Percentiles rank a stretch among this genome's conserved stretches.
These are phyloP conservation scores for Trichoderma hamatum DNA, from an alignment of 2,329 filamentous ascomycete species.

Conservation along the genomic window DNA sequence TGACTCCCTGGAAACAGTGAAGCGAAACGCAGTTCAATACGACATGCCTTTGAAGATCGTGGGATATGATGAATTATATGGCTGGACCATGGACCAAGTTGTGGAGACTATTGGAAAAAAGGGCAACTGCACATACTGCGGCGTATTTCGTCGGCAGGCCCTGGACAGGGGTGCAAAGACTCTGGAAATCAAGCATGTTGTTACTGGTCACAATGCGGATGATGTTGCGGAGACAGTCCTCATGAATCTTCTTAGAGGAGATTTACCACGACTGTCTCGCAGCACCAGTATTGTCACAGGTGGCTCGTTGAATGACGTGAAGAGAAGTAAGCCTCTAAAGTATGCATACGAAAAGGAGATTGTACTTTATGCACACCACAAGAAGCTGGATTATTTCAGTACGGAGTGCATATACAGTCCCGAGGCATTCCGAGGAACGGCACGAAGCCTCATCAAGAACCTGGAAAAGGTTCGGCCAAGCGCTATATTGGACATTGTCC, in stretches of 20 bases:
- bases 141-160: slow-evolving; percentile 92
- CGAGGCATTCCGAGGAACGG: slow-evolving; percentile 92
- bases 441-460: slow-evolving; percentile 90
- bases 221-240: slow-evolving; percentile 96
- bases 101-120: slow-evolving; percentile 96
- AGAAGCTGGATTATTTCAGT: slow-evolving; percentile 95
- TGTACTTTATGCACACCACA: slow-evolving; percentile 95
- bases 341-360: slow-evolving; percentile 99
- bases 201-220: slow-evolving; percentile 97
- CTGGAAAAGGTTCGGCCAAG: slow-evolving; percentile 90
- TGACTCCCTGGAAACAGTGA: slow-evolving; percentile 94
- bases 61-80: slow-evolving; percentile 91
- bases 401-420: slow-evolving; percentile 99
- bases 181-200: slow-evolving; percentile 86
- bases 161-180: slow-evolving; percentile 89
- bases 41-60: slow-evolving; percentile 90
- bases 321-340: slow-evolving; percentile 94
- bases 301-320: slow-evolving; percentile 79
- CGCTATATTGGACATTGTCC: slow-evolving; percentile 91
- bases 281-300: slow-evolving; percentile 89
- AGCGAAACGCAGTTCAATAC: slow-evolving; percentile 89
- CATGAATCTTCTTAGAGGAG: slow-evolving; percentile 93
- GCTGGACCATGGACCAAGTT: slow-evolving; percentile 99
- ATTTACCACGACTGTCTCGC: slow-evolving; percentile 81
- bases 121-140: slow-evolving; percentile 98